Percentiles rank a stretch among this genome's conserved stretches.
Conservation (phyloP, 768 basidiomycete genomes). For the Tylopilus sp. region DNA sequence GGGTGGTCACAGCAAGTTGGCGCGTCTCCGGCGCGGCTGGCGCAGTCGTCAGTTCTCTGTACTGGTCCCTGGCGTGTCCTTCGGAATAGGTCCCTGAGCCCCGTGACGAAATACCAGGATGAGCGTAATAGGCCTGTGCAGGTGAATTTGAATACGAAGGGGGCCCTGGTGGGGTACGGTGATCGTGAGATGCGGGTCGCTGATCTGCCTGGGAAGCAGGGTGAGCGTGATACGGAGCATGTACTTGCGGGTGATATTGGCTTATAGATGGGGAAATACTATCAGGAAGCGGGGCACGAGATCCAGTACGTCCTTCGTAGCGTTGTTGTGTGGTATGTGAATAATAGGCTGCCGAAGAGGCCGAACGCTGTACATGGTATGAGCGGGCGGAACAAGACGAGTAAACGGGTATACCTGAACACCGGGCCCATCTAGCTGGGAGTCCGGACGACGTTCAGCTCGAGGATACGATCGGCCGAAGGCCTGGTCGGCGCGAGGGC, state of each 20-base stretch:
- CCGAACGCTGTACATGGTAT: slow-evolving; percentile 20
- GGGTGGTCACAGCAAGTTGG: slow-evolving; percentile 18
- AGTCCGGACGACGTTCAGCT: slow-evolving; percentile 23
- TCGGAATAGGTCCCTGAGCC: slow-evolving; percentile 20
- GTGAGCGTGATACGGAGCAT: slow-evolving; percentile 22
- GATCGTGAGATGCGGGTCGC: slow-evolving; percentile 27
- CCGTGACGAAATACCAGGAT: slow-evolving; percentile 19
- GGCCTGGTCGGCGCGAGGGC: slow-evolving; percentile 33
- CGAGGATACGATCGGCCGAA: slow-evolving; percentile 25
- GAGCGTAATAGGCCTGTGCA: slow-evolving; percentile 19
- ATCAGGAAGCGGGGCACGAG: slow-evolving; percentile 17
- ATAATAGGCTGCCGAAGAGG: slow-evolving; percentile 19
- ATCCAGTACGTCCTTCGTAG: slow-evolving; percentile 23
- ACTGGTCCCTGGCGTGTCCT: slow-evolving; percentile 10
- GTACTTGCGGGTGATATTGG: slow-evolving; percentile 22
- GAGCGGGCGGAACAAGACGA: not conserved
- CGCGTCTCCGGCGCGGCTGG: slow-evolving; percentile 12
- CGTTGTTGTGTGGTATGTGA: slow-evolving; percentile 23
- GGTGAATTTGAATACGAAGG: slow-evolving; percentile 23
- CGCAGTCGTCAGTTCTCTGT: slow-evolving; percentile 14
- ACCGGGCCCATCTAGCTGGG: slow-evolving; percentile 27
- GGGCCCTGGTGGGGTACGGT: slow-evolving; percentile 22
- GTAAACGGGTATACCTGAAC: slow-evolving; percentile 25
- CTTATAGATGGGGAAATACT: slow-evolving; percentile 22
- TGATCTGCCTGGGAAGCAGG: slow-evolving; percentile 29